These are phyloP conservation scores for Phylloporus scabripes DNA, from an alignment of 768 basidiomycete species.

Conservation along the genomic window DNA sequence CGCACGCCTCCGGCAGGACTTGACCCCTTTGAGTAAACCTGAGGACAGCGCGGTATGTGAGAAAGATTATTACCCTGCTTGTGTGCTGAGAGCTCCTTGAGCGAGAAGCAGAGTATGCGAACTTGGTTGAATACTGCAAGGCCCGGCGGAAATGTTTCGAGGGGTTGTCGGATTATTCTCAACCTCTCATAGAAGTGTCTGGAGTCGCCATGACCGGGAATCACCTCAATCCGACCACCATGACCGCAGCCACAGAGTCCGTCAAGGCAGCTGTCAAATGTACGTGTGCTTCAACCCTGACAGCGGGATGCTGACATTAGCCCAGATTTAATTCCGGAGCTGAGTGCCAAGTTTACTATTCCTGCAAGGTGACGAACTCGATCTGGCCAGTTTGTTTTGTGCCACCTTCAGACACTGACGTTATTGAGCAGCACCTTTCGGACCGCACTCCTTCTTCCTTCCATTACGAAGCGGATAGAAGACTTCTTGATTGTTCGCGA, in stretches of 20 bases:
- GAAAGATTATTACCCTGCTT: background rate
- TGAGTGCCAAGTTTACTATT: slow-evolving; percentile 65
- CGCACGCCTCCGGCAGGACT: slow-evolving; percentile 51
- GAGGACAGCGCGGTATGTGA: slow-evolving; percentile 55
- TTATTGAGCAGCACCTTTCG: slow-evolving; percentile 50
- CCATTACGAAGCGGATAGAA: slow-evolving; percentile 66
- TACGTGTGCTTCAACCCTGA: slow-evolving; percentile 32
- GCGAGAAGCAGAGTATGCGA: slow-evolving; percentile 59
- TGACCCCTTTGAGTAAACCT: slow-evolving; percentile 70
- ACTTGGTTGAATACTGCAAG: slow-evolving; percentile 63
- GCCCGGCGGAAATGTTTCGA: slow-evolving; percentile 56
- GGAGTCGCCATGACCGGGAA: slow-evolving; percentile 48
- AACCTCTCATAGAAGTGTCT: slow-evolving; percentile 68
- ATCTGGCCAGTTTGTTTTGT: slow-evolving; percentile 8
- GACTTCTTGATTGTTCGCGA: slow-evolving; percentile 73
- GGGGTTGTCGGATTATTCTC: slow-evolving; percentile 53
- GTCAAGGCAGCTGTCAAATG: slow-evolving; percentile 52
- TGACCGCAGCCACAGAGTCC: slow-evolving; percentile 32
- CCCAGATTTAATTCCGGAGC: slow-evolving; percentile 79
- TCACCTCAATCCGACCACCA: slow-evolving; percentile 52
- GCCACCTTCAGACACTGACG: slow-evolving; percentile 21
- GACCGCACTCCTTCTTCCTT: slow-evolving; percentile 67
- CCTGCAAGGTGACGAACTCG: slow-evolving; percentile 56
- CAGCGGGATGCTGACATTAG: slow-evolving; percentile 23
- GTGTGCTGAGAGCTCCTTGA: slow-evolving; percentile 25